phyloP scores from a whole-genome alignment of 331 rosid genomes.

The Malus hybrid region DNA sequence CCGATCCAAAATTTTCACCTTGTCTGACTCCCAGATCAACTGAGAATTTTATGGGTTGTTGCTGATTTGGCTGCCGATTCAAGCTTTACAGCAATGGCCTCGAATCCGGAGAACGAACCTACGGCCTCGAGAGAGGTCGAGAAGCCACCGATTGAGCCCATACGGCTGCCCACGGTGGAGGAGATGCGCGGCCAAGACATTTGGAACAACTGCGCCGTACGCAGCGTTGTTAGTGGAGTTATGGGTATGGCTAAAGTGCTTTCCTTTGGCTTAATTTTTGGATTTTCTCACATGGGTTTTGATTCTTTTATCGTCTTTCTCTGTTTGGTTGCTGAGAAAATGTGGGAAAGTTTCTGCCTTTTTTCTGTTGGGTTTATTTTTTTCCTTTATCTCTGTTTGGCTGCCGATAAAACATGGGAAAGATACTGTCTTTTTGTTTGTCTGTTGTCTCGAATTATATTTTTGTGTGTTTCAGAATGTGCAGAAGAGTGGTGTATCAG shows the following conservation, averaged over 20 bases:
- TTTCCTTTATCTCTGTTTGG: not conserved
- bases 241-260: conserved; percentile 46
- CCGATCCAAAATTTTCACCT: not conserved
- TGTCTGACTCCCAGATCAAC: not conserved
- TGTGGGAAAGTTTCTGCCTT: not conserved
- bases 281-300: conserved; percentile 1
- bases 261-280: not conserved
- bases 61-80: conserved; percentile 1
- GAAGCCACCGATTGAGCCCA: conserved; percentile 67
- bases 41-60: not conserved
- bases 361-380: not conserved
- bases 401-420: conserved; percentile 1
- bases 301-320: not conserved
- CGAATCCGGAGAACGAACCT: conserved; percentile 26
- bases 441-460: not conserved
- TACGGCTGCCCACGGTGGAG: conserved; percentile 68
- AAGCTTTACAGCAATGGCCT: conserved; percentile 36
- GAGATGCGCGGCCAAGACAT: conserved; percentile 95
- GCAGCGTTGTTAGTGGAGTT: conserved; percentile 84
- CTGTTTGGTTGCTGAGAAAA: conserved; percentile 6
- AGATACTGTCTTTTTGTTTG: not conserved
- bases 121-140: conserved; percentile 35
- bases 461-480: not conserved
- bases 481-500: not conserved
- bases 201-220: conserved; percentile 90